phyloP scores from a whole-genome alignment of 805 yeast genomes.

The Nakazawaea populi region DNA sequence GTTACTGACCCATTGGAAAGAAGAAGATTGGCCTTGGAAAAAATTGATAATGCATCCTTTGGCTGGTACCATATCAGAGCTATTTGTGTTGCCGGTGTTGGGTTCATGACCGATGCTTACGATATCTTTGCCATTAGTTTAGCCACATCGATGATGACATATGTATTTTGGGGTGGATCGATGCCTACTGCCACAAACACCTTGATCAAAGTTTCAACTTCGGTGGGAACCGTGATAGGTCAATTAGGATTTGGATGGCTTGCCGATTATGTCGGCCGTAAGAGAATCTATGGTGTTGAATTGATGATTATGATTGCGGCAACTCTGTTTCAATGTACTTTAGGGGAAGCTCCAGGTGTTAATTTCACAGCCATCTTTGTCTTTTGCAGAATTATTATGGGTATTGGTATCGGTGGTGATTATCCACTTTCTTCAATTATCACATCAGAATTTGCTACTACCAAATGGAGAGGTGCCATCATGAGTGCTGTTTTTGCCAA shows the following conservation, averaged over 20 bases:
- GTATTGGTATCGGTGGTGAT: conserved; percentile 98
- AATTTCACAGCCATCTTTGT: conserved; percentile 68
- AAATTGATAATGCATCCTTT: conserved; percentile 72
- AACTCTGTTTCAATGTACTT: conserved; percentile 68
- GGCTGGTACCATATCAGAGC: conserved; percentile 83
- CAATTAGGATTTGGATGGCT: conserved; percentile 79
- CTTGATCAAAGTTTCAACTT: conserved; percentile 79
- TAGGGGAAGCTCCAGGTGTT: conserved; percentile 69
- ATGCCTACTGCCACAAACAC: conserved; percentile 69
- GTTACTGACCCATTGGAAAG: conserved; percentile 82
- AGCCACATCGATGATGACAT: conserved; percentile 72
- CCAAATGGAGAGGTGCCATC: conserved; percentile 97
- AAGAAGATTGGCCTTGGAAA: conserved; percentile 79
- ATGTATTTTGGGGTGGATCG: conserved; percentile 64
- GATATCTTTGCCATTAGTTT: conserved; percentile 88
- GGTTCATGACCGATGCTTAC: conserved; percentile 89
- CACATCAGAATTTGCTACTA: conserved; percentile 87
- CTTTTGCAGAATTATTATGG: conserved; percentile 81
- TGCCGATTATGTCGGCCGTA: conserved; percentile 83
- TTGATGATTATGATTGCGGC: conserved; percentile 79
- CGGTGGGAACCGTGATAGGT: conserved; percentile 92
- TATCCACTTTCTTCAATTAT: conserved; percentile 92
- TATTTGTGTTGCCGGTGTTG: conserved; percentile 86
- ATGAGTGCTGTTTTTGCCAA: conserved; percentile 96
- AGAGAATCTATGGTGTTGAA: conserved; percentile 81